Conservation (phyloP, 1,284 basidiomycete species). For the Naganishia cerealis region DNA sequence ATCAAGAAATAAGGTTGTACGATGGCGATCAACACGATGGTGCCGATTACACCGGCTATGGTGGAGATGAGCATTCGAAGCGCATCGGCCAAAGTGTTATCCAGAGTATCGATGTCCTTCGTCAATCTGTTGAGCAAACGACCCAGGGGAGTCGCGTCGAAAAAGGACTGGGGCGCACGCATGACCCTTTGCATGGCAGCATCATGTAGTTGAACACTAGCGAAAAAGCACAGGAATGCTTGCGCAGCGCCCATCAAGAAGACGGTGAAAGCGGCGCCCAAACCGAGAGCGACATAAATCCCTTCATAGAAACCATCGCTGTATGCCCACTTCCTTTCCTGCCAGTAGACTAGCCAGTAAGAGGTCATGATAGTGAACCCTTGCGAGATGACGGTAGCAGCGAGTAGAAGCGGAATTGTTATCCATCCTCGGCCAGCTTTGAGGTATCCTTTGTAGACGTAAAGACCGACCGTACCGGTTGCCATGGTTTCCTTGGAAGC, state of each 20-base stretch:
- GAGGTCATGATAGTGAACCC: constrained; percentile 47
- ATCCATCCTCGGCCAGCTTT: constrained; percentile 56
- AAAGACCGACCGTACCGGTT: constrained; percentile 46
- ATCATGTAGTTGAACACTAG: constrained; percentile 61
- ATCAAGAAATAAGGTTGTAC: constrained; percentile 82
- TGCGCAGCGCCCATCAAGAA: constrained; percentile 59
- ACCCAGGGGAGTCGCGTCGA: constrained; percentile 85
- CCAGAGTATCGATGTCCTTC: constrained; percentile 44
- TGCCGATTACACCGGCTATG: constrained; percentile 65
- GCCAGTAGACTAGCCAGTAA: constrained; percentile 43
- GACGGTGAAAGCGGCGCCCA: constrained; percentile 57
- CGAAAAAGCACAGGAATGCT: constrained; percentile 63
- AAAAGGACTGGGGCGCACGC: constrained; percentile 80
- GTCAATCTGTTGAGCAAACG: constrained; percentile 57
- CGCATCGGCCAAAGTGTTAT: constrained; percentile 63
- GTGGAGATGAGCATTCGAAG: constrained; percentile 74
- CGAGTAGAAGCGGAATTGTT: constrained; percentile 57
- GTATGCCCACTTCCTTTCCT: constrained; percentile 39
- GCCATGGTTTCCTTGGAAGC: constrained; percentile 57
- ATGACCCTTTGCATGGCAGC: constrained; percentile 64
- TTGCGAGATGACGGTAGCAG: constrained; percentile 48
- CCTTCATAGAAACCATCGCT: constrained; percentile 57
- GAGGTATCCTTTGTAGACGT: constrained; percentile 56
- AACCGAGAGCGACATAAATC: constrained; percentile 60
- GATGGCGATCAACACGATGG: constrained; percentile 73